phyloP scores from a whole-genome alignment of 23 red algal species.

The Gracilaria gracilis region DNA sequence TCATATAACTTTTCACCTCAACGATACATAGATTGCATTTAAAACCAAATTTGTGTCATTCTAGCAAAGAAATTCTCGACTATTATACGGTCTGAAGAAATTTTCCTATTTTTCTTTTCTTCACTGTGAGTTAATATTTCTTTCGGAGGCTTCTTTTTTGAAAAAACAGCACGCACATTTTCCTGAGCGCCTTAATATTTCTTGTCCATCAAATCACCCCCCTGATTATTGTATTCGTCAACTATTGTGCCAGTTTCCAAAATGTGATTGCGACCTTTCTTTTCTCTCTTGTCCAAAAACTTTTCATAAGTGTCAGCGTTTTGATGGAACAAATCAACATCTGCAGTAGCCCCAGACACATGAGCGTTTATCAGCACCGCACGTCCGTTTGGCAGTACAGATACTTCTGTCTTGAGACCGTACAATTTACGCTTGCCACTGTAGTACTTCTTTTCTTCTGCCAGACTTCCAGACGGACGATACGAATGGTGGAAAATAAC shows the following conservation, averaged over 20 bases:
- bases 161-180: neutral
- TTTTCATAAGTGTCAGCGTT: neutral
- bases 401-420: conserved; percentile 19
- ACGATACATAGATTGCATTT: neutral
- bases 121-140: neutral
- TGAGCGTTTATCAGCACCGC: neutral
- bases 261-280: neutral
- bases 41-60: neutral
- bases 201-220: conserved; percentile 20
- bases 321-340: conserved; percentile 18
- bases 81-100: conserved; percentile 24
- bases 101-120: neutral
- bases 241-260: neutral
- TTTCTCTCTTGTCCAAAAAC: neutral
- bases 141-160: conserved; percentile 9
- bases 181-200: conserved; percentile 26
- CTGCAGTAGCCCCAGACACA: neutral
- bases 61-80: conserved; percentile 44
- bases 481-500: conserved; percentile 15
- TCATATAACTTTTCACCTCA: conserved; percentile 33
- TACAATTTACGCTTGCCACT: conserved; percentile 40
- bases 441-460: conserved; percentile 17
- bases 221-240: neutral
- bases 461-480: conserved; percentile 19
- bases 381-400: conserved; percentile 8